phyloP scores from a whole-genome alignment of 352 stramenopile genomes.

The Pythium grandisporangium region DNA sequence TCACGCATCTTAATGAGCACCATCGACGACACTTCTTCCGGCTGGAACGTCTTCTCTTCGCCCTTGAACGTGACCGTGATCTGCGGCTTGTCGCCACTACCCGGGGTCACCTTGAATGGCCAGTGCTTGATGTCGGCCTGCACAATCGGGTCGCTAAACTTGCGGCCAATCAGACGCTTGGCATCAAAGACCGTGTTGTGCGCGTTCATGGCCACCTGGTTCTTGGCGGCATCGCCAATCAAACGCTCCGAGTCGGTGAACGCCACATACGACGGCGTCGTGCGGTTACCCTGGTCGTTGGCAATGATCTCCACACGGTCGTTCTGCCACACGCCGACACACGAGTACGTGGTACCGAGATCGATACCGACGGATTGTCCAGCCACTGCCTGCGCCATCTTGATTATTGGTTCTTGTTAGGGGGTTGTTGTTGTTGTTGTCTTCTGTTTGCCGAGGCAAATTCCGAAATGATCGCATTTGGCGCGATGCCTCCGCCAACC shows the following conservation, averaged over 20 bases:
- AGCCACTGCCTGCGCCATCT: conserved; percentile 16
- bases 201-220: conserved; percentile 89
- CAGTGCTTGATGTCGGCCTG: conserved; percentile 57
- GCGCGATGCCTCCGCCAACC: no score
- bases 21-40: conserved; percentile 62
- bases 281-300: conserved; percentile 94
- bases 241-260: conserved; percentile 93
- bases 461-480: conserved; percentile 13
- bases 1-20: conserved; percentile 51
- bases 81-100: conserved; percentile 35
- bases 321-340: conserved; percentile 96
- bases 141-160: conserved; percentile 82
- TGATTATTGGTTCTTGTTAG: conserved; percentile 8
- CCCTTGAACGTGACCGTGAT: conserved; percentile 29
- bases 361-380: conserved; percentile 90
- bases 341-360: conserved; percentile 96
- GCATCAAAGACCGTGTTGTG: conserved; percentile 19
- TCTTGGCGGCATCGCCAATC: conserved; percentile 94
- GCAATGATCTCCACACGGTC: conserved; percentile 95
- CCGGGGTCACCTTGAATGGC: conserved; percentile 43
- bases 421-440: background rate
- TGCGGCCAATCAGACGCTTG: conserved; percentile 84
- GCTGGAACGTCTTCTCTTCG: conserved; percentile 37
- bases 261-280: conserved; percentile 93
- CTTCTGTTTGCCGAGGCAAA: conserved; percentile 16